Conservation (phyloP, 306 rosid species). For the Prosopis cineraria region DNA sequence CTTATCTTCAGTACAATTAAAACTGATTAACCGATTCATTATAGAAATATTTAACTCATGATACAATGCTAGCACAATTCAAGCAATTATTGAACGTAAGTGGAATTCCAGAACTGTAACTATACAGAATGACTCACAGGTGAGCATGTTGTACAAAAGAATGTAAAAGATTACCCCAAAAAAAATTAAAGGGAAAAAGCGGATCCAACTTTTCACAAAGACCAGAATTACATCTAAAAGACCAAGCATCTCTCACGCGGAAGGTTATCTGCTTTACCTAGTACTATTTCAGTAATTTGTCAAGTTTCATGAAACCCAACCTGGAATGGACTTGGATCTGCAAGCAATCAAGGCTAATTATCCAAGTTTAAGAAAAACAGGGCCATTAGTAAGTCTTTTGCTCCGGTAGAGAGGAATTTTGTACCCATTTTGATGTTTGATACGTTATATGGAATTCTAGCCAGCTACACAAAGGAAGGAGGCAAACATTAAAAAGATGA, state of each 20-base stretch:
- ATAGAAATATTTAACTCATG: not conserved
- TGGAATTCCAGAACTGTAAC: not conserved
- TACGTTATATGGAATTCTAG: not conserved
- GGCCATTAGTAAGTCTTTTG: not conserved
- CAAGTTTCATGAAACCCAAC: slow-evolving; percentile 8
- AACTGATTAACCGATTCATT: not conserved
- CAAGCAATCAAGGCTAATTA: not conserved
- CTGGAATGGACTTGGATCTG: not conserved
- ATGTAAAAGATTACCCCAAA: not conserved
- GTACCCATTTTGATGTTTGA: not conserved
- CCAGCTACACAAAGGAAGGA: not conserved
- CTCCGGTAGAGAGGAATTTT: not conserved
- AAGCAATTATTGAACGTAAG: not conserved
- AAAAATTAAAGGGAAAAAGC: not conserved
- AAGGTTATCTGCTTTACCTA: slow-evolving; percentile 5
- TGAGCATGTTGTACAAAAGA: not conserved
- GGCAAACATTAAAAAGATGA: not conserved
- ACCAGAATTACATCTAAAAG: not conserved
- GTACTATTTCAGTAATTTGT: not conserved
- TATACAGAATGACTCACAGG: not conserved
- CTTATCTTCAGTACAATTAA: not conserved
- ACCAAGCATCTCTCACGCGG: slow-evolving; percentile 8
- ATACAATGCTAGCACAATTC: slow-evolving; percentile 4
- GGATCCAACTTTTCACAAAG: not conserved
- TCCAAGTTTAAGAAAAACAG: not conserved